Conservation (phyloP, 768 basidiomycete genomes). For the Auricularia cornea region DNA sequence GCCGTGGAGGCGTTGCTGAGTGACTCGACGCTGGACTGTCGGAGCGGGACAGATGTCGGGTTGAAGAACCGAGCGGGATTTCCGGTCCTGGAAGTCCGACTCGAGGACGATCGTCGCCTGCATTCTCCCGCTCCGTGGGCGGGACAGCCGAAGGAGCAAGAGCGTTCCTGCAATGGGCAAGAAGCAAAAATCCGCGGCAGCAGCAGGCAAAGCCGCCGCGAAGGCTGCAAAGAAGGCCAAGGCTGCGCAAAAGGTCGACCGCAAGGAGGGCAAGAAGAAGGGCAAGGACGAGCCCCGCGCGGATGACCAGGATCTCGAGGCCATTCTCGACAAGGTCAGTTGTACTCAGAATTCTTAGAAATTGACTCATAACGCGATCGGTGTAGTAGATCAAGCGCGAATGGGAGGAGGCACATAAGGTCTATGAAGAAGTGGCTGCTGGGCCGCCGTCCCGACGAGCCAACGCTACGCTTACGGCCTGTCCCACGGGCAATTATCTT, state of each 20-base stretch:
- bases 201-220: constrained; percentile 29
- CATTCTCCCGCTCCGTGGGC: too few species aligned
- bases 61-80: too few species aligned
- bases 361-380: constrained; percentile 1
- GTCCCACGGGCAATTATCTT: constrained; percentile 71
- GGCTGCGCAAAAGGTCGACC: constrained; percentile 47
- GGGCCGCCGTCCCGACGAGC: constrained; percentile 78
- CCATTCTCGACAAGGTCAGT: constrained; percentile 68
- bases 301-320: constrained; percentile 64
- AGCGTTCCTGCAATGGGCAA: constrained; percentile 34
- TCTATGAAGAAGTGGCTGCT: constrained; percentile 78
- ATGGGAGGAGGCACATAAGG: constrained; percentile 74
- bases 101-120: too few species aligned
- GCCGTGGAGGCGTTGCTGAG: too few species aligned
- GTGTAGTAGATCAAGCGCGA: constrained; percentile 64
- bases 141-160: background rate
- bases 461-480: constrained; percentile 73
- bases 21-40: too few species aligned
- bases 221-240: constrained; percentile 66
- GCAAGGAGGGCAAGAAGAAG: constrained; percentile 35
- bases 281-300: constrained; percentile 34
- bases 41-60: too few species aligned
- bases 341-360: background rate
- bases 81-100: too few species aligned
- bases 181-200: constrained; percentile 36